Conservation (phyloP, 2,329 filamentous ascomycete species). For the Aureobasidium lini region DNA sequence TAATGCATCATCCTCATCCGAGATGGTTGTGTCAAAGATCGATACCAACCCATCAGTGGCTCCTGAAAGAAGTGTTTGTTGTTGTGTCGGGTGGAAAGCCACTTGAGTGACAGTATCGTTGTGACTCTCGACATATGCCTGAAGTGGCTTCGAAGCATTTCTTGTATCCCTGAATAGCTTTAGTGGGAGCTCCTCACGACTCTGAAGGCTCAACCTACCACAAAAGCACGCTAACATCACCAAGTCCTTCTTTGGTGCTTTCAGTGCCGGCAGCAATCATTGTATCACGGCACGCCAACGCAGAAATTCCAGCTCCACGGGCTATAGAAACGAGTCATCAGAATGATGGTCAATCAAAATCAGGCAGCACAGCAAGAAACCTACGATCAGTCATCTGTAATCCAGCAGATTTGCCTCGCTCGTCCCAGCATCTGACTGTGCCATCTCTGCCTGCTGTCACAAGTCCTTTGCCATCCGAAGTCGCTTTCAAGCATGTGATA, state of each 20-base stretch:
- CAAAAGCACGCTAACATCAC: slow-evolving; percentile 31
- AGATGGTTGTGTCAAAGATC: slow-evolving; percentile 62
- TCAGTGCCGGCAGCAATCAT: slow-evolving; percentile 68
- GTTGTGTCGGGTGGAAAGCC: slow-evolving; percentile 38
- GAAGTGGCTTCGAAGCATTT: slow-evolving; percentile 29
- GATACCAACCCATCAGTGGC: slow-evolving; percentile 76
- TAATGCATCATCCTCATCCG: slow-evolving; percentile 70
- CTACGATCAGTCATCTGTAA: slow-evolving; percentile 8
- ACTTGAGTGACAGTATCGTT: slow-evolving; percentile 55
- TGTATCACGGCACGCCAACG: slow-evolving; percentile 56
- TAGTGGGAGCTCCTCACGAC: not conserved
- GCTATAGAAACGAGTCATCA: not conserved
- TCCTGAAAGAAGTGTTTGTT: slow-evolving; percentile 61
- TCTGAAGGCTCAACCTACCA: slow-evolving; percentile 15
- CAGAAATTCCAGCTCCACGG: slow-evolving; percentile 49
- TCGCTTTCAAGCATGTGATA: slow-evolving; percentile 53
- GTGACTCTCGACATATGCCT: slow-evolving; percentile 39
- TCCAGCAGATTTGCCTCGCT: slow-evolving; percentile 41
- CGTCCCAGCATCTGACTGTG: slow-evolving; percentile 58
- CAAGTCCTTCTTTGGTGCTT: slow-evolving; percentile 30
- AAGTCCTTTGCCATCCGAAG: slow-evolving; percentile 38
- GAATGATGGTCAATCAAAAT: not conserved
- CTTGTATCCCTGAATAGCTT: slow-evolving; percentile 32
- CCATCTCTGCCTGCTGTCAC: slow-evolving; percentile 68
- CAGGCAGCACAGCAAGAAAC: slow-evolving; percentile 1